Evolutionary conservation across 306 rosid genomes (phyloP).

Genomic region (Heteromeles arbutifolia): DNA sequence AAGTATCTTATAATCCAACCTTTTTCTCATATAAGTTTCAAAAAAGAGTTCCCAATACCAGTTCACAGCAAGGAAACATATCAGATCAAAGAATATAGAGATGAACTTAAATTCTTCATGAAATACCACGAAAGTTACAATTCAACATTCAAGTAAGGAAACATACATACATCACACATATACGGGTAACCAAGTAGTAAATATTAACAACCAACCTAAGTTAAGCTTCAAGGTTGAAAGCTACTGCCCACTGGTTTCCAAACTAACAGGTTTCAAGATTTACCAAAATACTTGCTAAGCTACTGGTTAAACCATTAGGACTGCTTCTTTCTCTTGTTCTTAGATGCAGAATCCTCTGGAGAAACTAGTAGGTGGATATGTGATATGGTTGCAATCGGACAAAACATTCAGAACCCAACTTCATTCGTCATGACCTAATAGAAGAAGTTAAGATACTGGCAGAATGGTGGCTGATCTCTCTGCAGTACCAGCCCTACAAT

Average conservation of each 20-base stretch:
- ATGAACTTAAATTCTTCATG: neutral
- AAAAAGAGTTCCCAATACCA: no score
- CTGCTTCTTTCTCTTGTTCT: conserved; percentile 27
- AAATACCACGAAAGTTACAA: neutral
- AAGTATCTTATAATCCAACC: no score
- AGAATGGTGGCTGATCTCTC: no score
- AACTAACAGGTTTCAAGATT: neutral
- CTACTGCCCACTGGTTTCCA: neutral
- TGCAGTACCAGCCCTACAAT: no score
- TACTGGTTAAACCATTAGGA: neutral
- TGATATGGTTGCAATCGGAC: no score
- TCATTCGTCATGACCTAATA: no score
- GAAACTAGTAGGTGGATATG: neutral
- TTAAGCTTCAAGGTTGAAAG: neutral
- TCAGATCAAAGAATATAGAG: neutral
- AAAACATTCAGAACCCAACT: no score
- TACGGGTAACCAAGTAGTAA: neutral
- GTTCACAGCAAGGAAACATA: neutral
- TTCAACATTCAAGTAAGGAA: neutral
- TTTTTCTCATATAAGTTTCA: no score
- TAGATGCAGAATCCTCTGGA: conserved; percentile 11
- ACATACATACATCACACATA: no score
- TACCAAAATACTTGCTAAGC: neutral
- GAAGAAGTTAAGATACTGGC: no score
- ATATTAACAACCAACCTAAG: neutral